Conservation (phyloP, 1,139 yeast species). For the Debaryomyces fabryi region DNA sequence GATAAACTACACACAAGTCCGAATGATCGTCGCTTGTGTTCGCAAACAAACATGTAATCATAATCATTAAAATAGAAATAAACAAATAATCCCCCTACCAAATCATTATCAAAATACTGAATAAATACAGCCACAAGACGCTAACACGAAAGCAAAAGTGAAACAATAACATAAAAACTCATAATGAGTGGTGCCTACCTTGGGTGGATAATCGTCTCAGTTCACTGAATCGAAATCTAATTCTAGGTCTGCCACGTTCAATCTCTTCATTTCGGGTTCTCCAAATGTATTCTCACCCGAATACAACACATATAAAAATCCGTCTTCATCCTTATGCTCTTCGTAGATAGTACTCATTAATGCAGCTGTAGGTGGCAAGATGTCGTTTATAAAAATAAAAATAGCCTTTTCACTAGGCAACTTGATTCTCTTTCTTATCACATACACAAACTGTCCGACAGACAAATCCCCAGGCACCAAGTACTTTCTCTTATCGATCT, state of each 20-base stretch:
- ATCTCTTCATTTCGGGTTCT: conserved; percentile 17
- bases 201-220: not conserved
- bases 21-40: not conserved
- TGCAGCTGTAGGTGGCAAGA: conserved; percentile 97
- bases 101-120: conserved; percentile 4
- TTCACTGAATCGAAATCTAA: conserved; percentile 5
- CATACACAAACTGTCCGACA: conserved; percentile 97
- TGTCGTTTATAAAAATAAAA: conserved; percentile 93
- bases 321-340: conserved; percentile 97
- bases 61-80: conserved; percentile 8
- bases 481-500: conserved; percentile 95
- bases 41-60: conserved; percentile 1
- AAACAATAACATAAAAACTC: conserved; percentile 1
- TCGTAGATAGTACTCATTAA: conserved; percentile 92
- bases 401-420: conserved; percentile 97
- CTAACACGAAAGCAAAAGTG: not conserved
- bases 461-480: conserved; percentile 95
- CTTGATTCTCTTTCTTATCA: conserved; percentile 92
- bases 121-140: conserved; percentile 3
- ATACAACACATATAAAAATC: conserved; percentile 91
- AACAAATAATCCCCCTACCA: conserved; percentile 3
- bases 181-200: not conserved
- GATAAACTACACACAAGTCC: not conserved
- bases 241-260: conserved; percentile 8
- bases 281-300: conserved; percentile 88